Conservation (phyloP, 345 rosid species). For the Syzygium jambos region DNA sequence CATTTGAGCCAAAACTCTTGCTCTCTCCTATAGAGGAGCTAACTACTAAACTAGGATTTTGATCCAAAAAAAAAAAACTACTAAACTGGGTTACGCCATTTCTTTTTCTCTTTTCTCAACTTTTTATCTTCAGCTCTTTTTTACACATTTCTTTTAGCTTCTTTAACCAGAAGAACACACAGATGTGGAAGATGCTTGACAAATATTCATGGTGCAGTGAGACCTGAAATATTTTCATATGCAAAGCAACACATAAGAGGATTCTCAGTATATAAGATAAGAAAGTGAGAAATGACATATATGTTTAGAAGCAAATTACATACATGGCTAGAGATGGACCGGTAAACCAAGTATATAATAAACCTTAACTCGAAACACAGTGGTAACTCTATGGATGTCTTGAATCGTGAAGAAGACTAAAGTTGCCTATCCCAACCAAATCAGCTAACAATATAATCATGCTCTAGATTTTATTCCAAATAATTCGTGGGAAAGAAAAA, state of each 20-base stretch:
- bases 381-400: neutral
- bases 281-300: neutral
- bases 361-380: neutral
- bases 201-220: neutral
- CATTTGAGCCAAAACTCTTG: neutral
- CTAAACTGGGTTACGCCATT: neutral
- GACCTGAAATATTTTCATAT: neutral
- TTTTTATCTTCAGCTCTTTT: neutral
- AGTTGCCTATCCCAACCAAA: neutral
- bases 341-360: neutral
- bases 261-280: neutral
- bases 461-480: conserved; percentile 2
- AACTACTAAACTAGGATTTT: neutral
- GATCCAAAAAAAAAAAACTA: too few relatives aligned
- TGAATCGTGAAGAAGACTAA: neutral
- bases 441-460: neutral
- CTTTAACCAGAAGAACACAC: neutral
- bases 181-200: neutral
- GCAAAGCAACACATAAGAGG: neutral
- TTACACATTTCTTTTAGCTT: neutral
- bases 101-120: neutral
- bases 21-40: neutral
- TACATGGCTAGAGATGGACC: neutral
- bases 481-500: conserved; percentile 15
- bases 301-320: neutral